Evolutionary conservation across 495 filamentous ascomycete species (phyloP), one percentile per base, ranked within the genome.

Genomic region (Penicillium subrubescens): DNA sequence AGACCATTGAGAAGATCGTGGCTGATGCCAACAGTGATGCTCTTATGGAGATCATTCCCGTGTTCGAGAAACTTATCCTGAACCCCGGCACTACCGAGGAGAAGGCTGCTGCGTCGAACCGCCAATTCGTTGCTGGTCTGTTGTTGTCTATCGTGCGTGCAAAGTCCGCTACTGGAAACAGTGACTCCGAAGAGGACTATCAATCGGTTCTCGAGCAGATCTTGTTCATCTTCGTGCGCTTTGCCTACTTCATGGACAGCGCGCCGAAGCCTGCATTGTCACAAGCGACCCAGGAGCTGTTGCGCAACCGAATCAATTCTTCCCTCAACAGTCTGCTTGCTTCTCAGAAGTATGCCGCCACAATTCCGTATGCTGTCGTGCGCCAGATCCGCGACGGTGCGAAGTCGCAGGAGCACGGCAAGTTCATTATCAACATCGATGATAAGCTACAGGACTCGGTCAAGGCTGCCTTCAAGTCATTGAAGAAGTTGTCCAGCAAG

Each of bases 1-100:
- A 97, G 79, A 96, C 92, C 0, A 77, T 97, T 0, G 91, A 94
- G 65, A 89, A 85, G 65, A 80, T 97, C 4, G 75, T 97, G 4
- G 79, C 85, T 46, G 78, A 83, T 55, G 86, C 89, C 2, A 86
- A 89, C 64, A 74, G 82, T 23, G 72, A 81, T 7, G 75, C 81
- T 7, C 57, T 83, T 60, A 64, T 73, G 33, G 68, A 81, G 56
- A 77, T 85, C 17, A 63, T 83, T 33, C 70, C 75, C 8, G 59
- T 80, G 5, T 81, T 82, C 43, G 80, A 77, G 61, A 61, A 71
- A 25, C 72, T 82, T 34, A 72, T 85, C 21, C 68, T 71, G 1
- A 63, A 62, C 15, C 81, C 83, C 3, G 79, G 74, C 6, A 72
- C 76, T 2, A 69, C 60, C 29, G 80, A 85, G 39, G 76, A 75